phyloP scores from a whole-genome alignment of 768 basidiomycete species.

The Dentipellis sp. region DNA sequence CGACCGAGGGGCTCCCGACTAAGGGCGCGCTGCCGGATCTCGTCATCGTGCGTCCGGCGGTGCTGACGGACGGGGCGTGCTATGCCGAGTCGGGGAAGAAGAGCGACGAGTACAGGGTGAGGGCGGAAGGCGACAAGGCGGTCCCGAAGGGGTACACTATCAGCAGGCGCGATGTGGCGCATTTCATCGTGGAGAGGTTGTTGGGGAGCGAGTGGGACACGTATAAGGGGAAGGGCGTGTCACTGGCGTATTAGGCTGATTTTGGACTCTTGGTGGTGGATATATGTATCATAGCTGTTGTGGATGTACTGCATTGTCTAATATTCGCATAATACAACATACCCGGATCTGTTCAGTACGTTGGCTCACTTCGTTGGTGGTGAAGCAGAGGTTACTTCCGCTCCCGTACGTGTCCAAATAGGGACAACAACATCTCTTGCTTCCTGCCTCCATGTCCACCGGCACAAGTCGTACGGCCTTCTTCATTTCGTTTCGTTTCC shows the following conservation, averaged over 20 bases:
- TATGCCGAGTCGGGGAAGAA: slow-evolving; percentile 19
- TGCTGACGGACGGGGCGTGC: slow-evolving; percentile 51
- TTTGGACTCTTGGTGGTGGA: neutral
- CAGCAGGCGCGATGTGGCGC: slow-evolving; percentile 54
- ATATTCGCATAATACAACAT: neutral
- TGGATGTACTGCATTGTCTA: neutral
- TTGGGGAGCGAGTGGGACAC: slow-evolving; percentile 36
- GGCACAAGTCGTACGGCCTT: no score
- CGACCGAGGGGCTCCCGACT: slow-evolving; percentile 30
- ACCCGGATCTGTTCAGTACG: no score
- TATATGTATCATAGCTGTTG: neutral
- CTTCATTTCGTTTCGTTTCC: no score
- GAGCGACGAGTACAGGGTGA: slow-evolving; percentile 29
- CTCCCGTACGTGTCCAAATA: no score
- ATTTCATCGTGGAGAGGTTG: slow-evolving; percentile 47
- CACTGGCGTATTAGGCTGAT: slow-evolving; percentile 35
- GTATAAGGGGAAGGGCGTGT: slow-evolving; percentile 40
- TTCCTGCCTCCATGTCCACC: no score
- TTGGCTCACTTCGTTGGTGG: no score
- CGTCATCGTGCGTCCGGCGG: slow-evolving; percentile 45
- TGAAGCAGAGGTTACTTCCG: no score
- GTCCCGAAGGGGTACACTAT: slow-evolving; percentile 34
- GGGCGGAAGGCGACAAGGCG: slow-evolving; percentile 29
- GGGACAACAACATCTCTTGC: no score
- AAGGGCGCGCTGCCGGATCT: slow-evolving; percentile 34